A percentile compares a stretch with the other conserved stretches of the same genome.
Conservation (phyloP, 352 stramenopile species). For the Globisporangium irregulare region DNA sequence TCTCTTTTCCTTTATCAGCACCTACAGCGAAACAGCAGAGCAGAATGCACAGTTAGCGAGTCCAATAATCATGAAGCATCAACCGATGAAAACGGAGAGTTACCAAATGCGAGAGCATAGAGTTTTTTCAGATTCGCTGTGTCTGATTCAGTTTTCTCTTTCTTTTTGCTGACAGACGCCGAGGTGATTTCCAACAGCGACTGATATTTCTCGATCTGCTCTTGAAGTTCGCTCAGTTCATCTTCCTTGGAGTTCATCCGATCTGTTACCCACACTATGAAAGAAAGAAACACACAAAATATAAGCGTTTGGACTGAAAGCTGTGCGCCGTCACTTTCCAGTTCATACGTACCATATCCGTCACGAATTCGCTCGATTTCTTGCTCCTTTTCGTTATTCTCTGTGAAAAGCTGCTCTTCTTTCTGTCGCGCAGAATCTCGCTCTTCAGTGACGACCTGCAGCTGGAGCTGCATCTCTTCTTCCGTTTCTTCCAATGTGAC, state of each 20-base stretch:
- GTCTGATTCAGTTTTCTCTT: not conserved
- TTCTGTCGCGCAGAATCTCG: constrained; percentile 77
- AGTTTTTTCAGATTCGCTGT: constrained; percentile 12
- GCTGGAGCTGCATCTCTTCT: constrained; percentile 75
- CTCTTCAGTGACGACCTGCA: constrained; percentile 84
- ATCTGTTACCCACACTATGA: constrained; percentile 83
- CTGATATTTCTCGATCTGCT: constrained; percentile 84
- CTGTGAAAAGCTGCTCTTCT: constrained; percentile 78
- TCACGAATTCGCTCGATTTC: constrained; percentile 87
- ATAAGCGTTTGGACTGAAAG: not conserved
- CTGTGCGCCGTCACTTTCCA: not conserved
- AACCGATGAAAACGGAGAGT: no score
- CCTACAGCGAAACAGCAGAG: not conserved
- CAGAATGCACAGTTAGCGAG: not conserved
- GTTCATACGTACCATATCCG: constrained; percentile 46
- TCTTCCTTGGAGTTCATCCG: constrained; percentile 89
- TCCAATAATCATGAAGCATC: not conserved
- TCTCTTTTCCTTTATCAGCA: constrained; percentile 12
- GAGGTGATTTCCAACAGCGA: constrained; percentile 61
- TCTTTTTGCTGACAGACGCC: constrained; percentile 23
- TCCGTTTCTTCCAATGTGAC: constrained; percentile 61
- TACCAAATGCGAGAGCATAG: constrained; percentile 17
- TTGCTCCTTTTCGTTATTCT: constrained; percentile 86
- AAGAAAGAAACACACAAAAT: not conserved
- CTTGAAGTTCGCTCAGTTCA: constrained; percentile 78